Evolutionary conservation across 208 protist species (phyloP).

Genomic region (Trypanosoma melophagium): DNA sequence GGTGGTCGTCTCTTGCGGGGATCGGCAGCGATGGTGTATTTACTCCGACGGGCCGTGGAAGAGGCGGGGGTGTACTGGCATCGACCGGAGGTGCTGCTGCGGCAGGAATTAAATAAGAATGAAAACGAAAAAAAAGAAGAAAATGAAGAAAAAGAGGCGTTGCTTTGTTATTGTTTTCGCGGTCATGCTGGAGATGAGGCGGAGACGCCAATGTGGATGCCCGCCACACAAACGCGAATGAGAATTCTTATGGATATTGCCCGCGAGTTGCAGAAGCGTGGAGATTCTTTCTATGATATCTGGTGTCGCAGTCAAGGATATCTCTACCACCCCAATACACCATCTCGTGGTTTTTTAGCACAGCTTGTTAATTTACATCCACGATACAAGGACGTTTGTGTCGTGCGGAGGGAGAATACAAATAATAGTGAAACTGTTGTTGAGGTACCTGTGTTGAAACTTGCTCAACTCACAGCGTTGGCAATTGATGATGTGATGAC

Average conservation of each 20-base stretch:
- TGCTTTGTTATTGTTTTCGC: slow-evolving; percentile 61
- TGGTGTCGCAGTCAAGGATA: slow-evolving; percentile 41
- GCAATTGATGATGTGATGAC: slow-evolving; percentile 15
- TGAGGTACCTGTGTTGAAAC: slow-evolving; percentile 66
- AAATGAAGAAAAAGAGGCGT: slow-evolving; percentile 32
- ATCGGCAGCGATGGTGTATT: slow-evolving; percentile 76
- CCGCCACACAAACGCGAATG: slow-evolving; percentile 54
- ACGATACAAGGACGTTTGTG: slow-evolving; percentile 65
- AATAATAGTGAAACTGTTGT: not conserved
- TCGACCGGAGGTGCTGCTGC: no score
- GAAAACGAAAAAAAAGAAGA: no score
- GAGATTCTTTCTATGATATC: slow-evolving; percentile 56
- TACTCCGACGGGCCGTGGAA: slow-evolving; percentile 67
- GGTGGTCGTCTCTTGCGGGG: slow-evolving; percentile 48
- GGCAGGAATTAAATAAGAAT: no score
- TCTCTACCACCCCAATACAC: slow-evolving; percentile 38
- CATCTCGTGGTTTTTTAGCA: slow-evolving; percentile 45
- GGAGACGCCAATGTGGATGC: slow-evolving; percentile 73
- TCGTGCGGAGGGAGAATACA: not conserved
- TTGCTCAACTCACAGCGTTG: slow-evolving; percentile 71
- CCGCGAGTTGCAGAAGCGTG: slow-evolving; percentile 18
- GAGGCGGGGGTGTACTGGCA: slow-evolving; percentile 62
- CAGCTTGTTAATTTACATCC: slow-evolving; percentile 52
- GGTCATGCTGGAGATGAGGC: slow-evolving; percentile 50
- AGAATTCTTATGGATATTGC: slow-evolving; percentile 58